Evolutionary conservation across 2,329 filamentous ascomycete species (phyloP), one percentile per base, ranked within the genome.

Genomic region (Penicillium corylophilum): DNA sequence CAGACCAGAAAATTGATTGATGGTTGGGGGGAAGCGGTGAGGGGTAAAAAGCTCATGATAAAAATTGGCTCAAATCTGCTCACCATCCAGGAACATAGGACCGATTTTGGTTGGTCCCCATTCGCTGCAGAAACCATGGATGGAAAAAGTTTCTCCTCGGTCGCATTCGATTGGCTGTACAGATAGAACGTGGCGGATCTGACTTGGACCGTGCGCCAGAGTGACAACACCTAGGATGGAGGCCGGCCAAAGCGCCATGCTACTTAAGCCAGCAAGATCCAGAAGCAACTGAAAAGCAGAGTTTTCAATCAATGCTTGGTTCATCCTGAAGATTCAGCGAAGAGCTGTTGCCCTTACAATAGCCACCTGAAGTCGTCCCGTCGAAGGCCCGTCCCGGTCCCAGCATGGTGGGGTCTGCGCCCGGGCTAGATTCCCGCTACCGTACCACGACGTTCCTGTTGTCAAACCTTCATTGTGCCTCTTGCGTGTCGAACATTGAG

Each of bases 381-480:
- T 33, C 29, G 29, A 33, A 33, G 13, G 29, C 29, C 10, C 3
- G 3, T 33, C 29, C 29, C 29, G 29, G 29, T 33, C 29, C 13
- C 29, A 33, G 29, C 13, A 33, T 33, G 29, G 29, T 33, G 15
- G 29, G 15, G 29, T 33, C 29, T 33, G 29, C 13, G 13, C 29
- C 29, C 13, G 13, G 29, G 29, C 29, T n/a, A 33, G 29, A 33
- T 33, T n/a, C 29, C 29, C 29, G 13, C 10, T 2, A 33, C 13
- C 42, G 42, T 33, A 35, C 26, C 42, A 44, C 42, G 16, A 44
- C 42, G 16, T 44, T 44, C 26, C 16, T 44, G 42, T 29, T 44
- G 42, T 44, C 42, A 22, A 44, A 44, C 42, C 24, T 44, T 33
- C 42, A 44, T 44, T 44, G 42, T 44, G 42, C 42, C 42, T 44